Conservation (phyloP, 805 yeast genomes). For the Metschnikowia sp. region DNA sequence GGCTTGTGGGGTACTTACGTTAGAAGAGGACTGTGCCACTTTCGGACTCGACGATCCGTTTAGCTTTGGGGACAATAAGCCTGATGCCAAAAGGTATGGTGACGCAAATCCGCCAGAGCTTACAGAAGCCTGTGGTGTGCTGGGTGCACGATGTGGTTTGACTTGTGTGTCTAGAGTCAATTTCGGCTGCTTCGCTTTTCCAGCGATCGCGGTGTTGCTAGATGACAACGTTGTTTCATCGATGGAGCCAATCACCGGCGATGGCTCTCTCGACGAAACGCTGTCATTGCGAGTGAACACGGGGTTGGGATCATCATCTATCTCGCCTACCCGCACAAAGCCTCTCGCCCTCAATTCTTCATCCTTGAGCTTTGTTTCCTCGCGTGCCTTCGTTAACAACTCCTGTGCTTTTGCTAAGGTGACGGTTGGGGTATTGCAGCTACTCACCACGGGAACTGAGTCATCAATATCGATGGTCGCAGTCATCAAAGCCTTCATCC, state of each 20-base stretch:
- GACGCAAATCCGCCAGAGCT: conserved; percentile 54
- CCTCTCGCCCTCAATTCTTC: conserved; percentile 47
- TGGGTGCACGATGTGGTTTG: conserved; percentile 28
- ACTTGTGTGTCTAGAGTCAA: conserved; percentile 31
- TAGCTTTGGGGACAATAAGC: conserved; percentile 50
- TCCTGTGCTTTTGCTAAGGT: conserved; percentile 85
- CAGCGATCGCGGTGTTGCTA: conserved; percentile 12
- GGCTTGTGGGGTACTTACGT: conserved; percentile 9
- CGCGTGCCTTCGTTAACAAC: conserved; percentile 76
- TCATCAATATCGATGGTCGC: conserved; percentile 97
- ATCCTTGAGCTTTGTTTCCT: conserved; percentile 58
- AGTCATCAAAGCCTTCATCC: conserved; percentile 94
- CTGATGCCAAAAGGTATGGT: conserved; percentile 66
- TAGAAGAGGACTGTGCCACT: not conserved
- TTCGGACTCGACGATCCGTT: conserved; percentile 10
- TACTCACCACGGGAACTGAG: conserved; percentile 82
- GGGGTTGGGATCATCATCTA: conserved; percentile 10
- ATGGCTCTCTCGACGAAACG: conserved; percentile 20
- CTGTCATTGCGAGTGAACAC: conserved; percentile 11
- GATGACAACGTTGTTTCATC: conserved; percentile 34
- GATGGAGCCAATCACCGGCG: conserved; percentile 30
- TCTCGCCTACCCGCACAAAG: conserved; percentile 24
- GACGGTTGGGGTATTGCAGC: conserved; percentile 95
- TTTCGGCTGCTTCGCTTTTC: conserved; percentile 20
- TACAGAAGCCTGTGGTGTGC: conserved; percentile 33